Evolutionary conservation across 371 early-diverging fungal genomes (phyloP).

Genomic region (Fennellomyces sp.): DNA sequence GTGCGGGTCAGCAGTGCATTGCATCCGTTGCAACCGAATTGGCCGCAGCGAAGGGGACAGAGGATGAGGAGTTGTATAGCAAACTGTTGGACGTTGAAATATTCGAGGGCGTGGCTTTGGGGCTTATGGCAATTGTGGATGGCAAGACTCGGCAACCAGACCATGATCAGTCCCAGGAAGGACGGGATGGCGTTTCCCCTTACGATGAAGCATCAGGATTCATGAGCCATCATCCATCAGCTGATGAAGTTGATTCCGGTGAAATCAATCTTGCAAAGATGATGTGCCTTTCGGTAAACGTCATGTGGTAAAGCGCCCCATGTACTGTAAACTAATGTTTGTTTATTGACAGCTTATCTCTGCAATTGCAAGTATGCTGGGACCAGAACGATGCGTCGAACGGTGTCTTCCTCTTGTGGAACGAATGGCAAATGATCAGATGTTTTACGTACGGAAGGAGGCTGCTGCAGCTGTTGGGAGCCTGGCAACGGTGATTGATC

Average conservation of each 20-base stretch:
- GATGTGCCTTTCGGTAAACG: conserved; percentile 60
- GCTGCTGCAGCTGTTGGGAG: conserved; percentile 59
- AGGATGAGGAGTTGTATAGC: conserved; percentile 26
- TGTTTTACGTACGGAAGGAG: conserved; percentile 67
- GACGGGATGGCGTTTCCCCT: conserved; percentile 6
- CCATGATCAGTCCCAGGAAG: conserved; percentile 11
- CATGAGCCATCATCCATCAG: conserved; percentile 20
- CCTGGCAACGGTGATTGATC: conserved; percentile 42
- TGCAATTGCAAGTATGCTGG: conserved; percentile 48
- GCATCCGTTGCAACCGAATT: conserved; percentile 52
- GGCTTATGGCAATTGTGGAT: conserved; percentile 41
- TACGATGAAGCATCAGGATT: conserved; percentile 22
- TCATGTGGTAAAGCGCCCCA: not conserved
- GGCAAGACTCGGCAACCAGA: conserved; percentile 25
- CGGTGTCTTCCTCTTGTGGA: conserved; percentile 59
- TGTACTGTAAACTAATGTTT: not conserved
- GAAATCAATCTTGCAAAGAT: conserved; percentile 62
- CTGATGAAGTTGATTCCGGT: conserved; percentile 45
- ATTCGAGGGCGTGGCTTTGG: conserved; percentile 52
- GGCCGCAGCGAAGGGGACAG: conserved; percentile 14
- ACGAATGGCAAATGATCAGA: conserved; percentile 44
- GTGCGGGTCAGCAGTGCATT: conserved; percentile 51
- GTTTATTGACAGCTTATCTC: conserved; percentile 48
- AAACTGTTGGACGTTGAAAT: conserved; percentile 56
- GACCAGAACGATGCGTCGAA: conserved; percentile 45